These are phyloP conservation scores for Trametes versicolor DNA, from an alignment of 1,284 basidiomycete genomes.

Conservation along the genomic window DNA sequence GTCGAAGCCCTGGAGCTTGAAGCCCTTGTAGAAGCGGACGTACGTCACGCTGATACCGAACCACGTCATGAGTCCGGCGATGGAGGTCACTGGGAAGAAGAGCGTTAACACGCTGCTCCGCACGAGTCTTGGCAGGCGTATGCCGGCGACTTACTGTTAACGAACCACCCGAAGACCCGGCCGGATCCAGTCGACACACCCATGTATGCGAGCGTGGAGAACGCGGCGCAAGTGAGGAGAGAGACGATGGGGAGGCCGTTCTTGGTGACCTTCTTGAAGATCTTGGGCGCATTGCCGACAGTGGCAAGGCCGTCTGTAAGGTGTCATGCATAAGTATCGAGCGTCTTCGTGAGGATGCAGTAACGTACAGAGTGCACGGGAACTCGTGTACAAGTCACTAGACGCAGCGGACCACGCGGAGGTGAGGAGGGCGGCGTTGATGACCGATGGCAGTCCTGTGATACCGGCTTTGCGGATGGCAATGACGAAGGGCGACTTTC, in stretches of 20 bases:
- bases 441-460: constrained; percentile 82
- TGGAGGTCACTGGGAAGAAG: constrained; percentile 43
- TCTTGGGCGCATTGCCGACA: constrained; percentile 80
- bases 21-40: constrained; percentile 81
- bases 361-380: constrained; percentile 78
- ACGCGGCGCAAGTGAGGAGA: constrained; percentile 74
- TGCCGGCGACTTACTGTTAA: constrained; percentile 55
- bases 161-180: constrained; percentile 67
- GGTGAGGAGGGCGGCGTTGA: constrained; percentile 88
- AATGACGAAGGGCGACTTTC: constrained; percentile 86
- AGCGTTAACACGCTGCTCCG: constrained; percentile 2
- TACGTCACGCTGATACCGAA: constrained; percentile 85
- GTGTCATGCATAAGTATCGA: not conserved
- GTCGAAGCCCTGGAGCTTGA: constrained; percentile 79
- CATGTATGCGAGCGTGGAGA: constrained; percentile 80
- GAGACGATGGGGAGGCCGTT: constrained; percentile 83
- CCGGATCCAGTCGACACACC: constrained; percentile 67
- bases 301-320: constrained; percentile 77
- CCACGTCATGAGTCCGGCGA: constrained; percentile 83
- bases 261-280: constrained; percentile 76
- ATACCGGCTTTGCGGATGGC: constrained; percentile 82
- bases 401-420: constrained; percentile 91
- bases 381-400: constrained; percentile 85
- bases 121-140: not conserved
- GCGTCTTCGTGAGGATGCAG: no score